A percentile compares a stretch with the other conserved stretches of the same genome.
Evolutionary conservation across 768 basidiomycete species (phyloP).

Genomic region (Clathrus columnatus): DNA sequence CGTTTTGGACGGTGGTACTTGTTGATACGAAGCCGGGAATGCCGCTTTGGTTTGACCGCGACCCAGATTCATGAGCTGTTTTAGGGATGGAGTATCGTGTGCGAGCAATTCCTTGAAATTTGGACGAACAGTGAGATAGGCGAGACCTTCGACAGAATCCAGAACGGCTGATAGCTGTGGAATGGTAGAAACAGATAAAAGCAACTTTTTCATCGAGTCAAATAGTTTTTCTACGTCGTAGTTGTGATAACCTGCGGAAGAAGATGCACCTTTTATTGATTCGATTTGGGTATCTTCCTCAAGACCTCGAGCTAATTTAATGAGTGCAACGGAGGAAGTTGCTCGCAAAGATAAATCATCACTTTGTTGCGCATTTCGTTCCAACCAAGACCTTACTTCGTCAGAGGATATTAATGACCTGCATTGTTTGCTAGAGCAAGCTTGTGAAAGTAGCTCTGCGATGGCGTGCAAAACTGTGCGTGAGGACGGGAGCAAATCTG

Average conservation of each 20-base stretch:
- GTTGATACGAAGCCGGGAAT: conserved; percentile 9
- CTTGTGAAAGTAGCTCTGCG: conserved; percentile 68
- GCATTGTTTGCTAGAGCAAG: conserved; percentile 65
- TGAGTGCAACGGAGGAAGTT: conserved; percentile 62
- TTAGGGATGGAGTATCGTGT: conserved; percentile 43
- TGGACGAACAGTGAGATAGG: conserved; percentile 66
- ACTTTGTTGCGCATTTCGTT: conserved; percentile 41
- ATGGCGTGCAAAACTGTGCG: conserved; percentile 45
- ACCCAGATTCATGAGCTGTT: conserved; percentile 49
- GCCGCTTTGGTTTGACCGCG: conserved; percentile 29
- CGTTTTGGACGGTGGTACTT: conserved; percentile 9
- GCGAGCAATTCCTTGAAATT: conserved; percentile 55
- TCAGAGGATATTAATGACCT: conserved; percentile 46
- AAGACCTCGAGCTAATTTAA: conserved; percentile 64
- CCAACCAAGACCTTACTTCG: conserved; percentile 60
- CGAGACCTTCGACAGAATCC: conserved; percentile 76
- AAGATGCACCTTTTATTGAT: neutral
- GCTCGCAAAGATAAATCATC: conserved; percentile 42
- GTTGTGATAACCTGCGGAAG: neutral
- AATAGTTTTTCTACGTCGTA: conserved; percentile 39
- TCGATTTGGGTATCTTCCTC: conserved; percentile 30
- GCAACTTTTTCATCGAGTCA: conserved; percentile 46
- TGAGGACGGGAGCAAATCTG: conserved; percentile 53
- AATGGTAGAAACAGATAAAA: conserved; percentile 32
- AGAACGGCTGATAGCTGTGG: conserved; percentile 28